Conservation (phyloP, 1,139 yeast species). For the Magnusiomyces suaveolens region DNA sequence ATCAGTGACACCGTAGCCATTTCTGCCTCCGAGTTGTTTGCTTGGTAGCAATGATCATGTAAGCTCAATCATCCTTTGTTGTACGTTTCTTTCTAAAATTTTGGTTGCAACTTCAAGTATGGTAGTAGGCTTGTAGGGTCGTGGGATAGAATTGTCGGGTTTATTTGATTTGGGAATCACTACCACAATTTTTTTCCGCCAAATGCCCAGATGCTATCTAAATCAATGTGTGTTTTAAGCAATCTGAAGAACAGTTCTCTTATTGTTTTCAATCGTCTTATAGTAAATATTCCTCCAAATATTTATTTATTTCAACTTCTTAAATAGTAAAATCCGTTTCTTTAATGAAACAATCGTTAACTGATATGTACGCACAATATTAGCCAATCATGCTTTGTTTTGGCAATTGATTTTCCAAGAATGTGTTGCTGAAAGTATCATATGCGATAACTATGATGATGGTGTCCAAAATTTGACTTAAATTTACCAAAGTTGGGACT, state of each 20-base stretch:
- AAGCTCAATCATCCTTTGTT: background rate
- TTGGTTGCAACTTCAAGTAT: background rate
- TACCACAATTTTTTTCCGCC: conserved; percentile 1
- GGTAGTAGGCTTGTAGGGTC: conserved; percentile 6
- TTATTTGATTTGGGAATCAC: conserved; percentile 9
- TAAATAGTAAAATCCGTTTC: too few species aligned
- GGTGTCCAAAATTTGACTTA: too few species aligned
- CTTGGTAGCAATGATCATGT: background rate
- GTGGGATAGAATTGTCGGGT: conserved; percentile 1
- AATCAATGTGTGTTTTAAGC: background rate
- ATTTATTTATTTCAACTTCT: too few species aligned
- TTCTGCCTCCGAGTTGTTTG: background rate
- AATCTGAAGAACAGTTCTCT: background rate
- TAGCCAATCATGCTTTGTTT: too few species aligned
- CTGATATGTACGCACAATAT: too few species aligned
- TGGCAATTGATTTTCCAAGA: too few species aligned
- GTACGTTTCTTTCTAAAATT: background rate
- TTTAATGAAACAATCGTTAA: too few species aligned
- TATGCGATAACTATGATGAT: too few species aligned
- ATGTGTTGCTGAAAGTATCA: too few species aligned
- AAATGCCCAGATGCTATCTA: conserved; percentile 6
- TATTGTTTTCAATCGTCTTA: too few species aligned
- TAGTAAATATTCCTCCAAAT: too few species aligned
- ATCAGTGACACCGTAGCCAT: background rate
- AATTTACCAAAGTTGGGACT: too few species aligned